Conservation (phyloP, 2,329 filamentous ascomycete species). For the Colletotrichum orchidophilum region DNA sequence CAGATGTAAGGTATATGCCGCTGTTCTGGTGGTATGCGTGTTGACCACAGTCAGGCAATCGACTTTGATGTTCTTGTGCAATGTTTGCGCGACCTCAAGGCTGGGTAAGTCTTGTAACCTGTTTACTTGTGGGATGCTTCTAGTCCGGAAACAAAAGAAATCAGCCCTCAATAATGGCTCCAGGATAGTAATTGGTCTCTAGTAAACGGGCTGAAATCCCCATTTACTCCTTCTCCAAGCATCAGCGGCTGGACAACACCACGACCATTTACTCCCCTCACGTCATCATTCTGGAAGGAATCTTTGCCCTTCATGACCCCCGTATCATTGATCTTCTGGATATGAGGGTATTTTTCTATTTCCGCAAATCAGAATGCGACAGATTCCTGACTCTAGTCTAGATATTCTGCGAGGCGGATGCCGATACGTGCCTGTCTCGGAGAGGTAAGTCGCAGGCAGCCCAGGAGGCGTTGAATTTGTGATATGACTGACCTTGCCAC, state of each 20-base stretch:
- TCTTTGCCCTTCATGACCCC: slow-evolving; percentile 91
- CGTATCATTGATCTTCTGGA: slow-evolving; percentile 88
- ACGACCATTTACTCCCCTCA: slow-evolving; percentile 96
- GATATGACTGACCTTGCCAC: slow-evolving; percentile 23
- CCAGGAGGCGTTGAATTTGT: slow-evolving; percentile 27
- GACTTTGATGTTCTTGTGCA: slow-evolving; percentile 92
- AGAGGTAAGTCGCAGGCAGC: slow-evolving; percentile 69
- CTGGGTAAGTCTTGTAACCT: slow-evolving; percentile 71
- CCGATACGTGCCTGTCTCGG: slow-evolving; percentile 90
- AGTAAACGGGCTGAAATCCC: slow-evolving; percentile 92
- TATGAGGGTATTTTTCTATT: slow-evolving; percentile 74
- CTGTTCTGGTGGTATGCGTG: not conserved
- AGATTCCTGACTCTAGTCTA: slow-evolving; percentile 39
- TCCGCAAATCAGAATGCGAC: not conserved
- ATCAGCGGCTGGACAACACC: slow-evolving; percentile 80
- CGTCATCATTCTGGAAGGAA: slow-evolving; percentile 94
- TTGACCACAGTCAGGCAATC: slow-evolving; percentile 66
- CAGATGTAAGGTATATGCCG: slow-evolving; percentile 59
- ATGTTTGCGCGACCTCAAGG: slow-evolving; percentile 83
- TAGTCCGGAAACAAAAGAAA: too few species aligned
- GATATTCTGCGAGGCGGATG: slow-evolving; percentile 97
- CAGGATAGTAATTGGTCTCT: slow-evolving; percentile 11
- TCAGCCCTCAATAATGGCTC: not conserved
- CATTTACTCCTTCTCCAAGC: slow-evolving; percentile 93
- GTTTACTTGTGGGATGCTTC: slow-evolving; percentile 7